Evolutionary conservation across 768 basidiomycete genomes (phyloP), one percentile per base, ranked within the genome.

Genomic region (Amylocystis lapponica): DNA sequence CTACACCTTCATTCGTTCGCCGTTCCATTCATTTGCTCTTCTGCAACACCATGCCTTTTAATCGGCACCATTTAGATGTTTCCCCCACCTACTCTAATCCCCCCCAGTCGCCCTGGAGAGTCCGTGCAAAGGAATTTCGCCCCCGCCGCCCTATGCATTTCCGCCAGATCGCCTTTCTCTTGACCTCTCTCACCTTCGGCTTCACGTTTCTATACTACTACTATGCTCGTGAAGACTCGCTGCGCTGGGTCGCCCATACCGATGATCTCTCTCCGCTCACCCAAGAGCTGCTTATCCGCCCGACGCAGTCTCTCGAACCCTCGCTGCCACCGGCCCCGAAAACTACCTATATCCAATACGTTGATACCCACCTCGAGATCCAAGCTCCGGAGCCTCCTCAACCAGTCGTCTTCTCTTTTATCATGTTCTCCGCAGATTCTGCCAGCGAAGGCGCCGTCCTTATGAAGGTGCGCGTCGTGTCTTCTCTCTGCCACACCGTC

Each of bases 341-440:
- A n/a, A 9, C 4, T 40, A 29, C 17, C n/a, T 8, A 36, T 43
- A 36, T 23, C 19, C 33, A 23, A 20, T 5, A 16, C 17, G 23
- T 19, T 33, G 35, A 36, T 43, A 43, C 35, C 29, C 35, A 21
- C 27, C 23, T 17, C 16, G 26, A 33, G n/a, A 7, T 19, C 32
- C 14, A 36, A 4, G 39, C n/a, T 30, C 36, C 13, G 35, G 23
- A 4, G 29, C 26, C 40, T 44, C 38, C 34, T 16, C 23, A 67
- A 17, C 63, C 72, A n/a, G 55, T 70, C 21, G 62, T 63, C 2
- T 74, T 72, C 41, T 58, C 66, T 3, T 56, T 72, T 32, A 65
- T 74, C 39, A 69, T 71, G 61, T 71, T 68, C 62, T 69, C 67
- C 5, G 61, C 64, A 38, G 48, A 58, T 40, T 67, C 72, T 25